Conservation (phyloP, 2,329 filamentous ascomycete species). For the Fusarium piperis region DNA sequence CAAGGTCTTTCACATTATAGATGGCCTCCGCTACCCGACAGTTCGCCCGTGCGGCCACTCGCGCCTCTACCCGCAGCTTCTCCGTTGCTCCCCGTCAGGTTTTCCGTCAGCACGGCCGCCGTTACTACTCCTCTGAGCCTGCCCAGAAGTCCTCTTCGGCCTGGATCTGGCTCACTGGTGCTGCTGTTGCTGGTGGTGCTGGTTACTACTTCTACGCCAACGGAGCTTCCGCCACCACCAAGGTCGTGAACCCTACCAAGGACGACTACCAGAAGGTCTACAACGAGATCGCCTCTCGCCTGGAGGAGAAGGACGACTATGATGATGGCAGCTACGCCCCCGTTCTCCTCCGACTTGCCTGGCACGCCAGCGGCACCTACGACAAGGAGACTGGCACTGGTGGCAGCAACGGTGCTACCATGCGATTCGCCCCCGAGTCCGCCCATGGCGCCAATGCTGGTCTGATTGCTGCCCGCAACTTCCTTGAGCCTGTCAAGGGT, state of each 20-base stretch:
- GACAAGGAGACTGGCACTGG: slow-evolving; percentile 89
- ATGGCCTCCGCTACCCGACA: slow-evolving; percentile 61
- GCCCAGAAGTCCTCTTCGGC: slow-evolving; percentile 60
- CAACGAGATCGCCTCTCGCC: slow-evolving; percentile 79
- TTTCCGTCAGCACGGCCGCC: slow-evolving; percentile 78
- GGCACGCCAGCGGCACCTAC: slow-evolving; percentile 94
- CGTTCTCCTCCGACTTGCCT: slow-evolving; percentile 88
- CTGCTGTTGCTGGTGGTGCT: slow-evolving; percentile 68
- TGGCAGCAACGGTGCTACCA: slow-evolving; percentile 95
- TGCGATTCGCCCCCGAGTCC: slow-evolving; percentile 91
- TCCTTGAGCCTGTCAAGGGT: slow-evolving; percentile 92
- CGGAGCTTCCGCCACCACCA: slow-evolving; percentile 60
- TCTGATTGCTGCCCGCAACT: slow-evolving; percentile 85
- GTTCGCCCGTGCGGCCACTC: slow-evolving; percentile 67
- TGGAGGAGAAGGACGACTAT: slow-evolving; percentile 93
- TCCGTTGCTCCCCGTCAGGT: slow-evolving; percentile 69
- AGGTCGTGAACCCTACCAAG: slow-evolving; percentile 77
- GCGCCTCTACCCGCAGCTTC: slow-evolving; percentile 66
- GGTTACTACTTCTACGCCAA: slow-evolving; percentile 74
- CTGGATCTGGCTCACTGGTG: slow-evolving; percentile 68
- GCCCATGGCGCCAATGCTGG: slow-evolving; percentile 95
- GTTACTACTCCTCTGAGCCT: slow-evolving; percentile 80
- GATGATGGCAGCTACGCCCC: slow-evolving; percentile 97
- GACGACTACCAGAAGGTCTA: slow-evolving; percentile 97
- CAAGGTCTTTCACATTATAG: slow-evolving; percentile 29